Evolutionary conservation across 179 eudicot species (phyloP).

Genomic region (Silene coronaria): DNA sequence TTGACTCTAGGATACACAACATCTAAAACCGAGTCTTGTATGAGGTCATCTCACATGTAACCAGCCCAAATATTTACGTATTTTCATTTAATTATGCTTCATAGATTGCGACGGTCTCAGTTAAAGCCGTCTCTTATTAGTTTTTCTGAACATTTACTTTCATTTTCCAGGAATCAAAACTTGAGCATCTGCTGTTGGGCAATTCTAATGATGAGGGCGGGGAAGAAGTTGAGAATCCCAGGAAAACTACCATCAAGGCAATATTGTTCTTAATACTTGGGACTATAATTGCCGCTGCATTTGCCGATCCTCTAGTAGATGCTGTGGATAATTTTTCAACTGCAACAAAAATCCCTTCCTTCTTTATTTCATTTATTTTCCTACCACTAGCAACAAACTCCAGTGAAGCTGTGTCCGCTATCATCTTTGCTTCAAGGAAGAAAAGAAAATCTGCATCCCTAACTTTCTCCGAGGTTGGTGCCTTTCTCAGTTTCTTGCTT

Average conservation of each 20-base stretch:
- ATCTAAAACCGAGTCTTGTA: not conserved
- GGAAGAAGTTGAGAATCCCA: conserved; percentile 45
- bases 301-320: conserved; percentile 95
- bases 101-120: no score
- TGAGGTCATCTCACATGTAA: no score
- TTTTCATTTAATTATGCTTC: no score
- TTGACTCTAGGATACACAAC: not conserved
- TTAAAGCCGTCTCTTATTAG: no score
- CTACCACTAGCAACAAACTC: conserved; percentile 90
- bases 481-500: conserved; percentile 11
- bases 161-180: conserved; percentile 32
- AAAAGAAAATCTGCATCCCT: conserved; percentile 67
- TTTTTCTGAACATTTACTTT: not conserved
- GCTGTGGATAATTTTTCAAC: conserved; percentile 75
- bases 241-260: conserved; percentile 49
- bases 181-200: conserved; percentile 37
- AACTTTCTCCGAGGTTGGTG: conserved; percentile 78
- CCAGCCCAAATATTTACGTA: no score
- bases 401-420: conserved; percentile 92
- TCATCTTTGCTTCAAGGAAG: conserved; percentile 73
- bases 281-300: conserved; percentile 63
- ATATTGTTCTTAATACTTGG: conserved; percentile 51
- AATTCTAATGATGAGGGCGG: conserved; percentile 38
- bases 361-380: conserved; percentile 82
- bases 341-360: conserved; percentile 85